Evolutionary conservation across 192 early-diverging fungal genomes (phyloP), one percentile per base, ranked within the genome.

Genomic region (Coemansia sp.): DNA sequence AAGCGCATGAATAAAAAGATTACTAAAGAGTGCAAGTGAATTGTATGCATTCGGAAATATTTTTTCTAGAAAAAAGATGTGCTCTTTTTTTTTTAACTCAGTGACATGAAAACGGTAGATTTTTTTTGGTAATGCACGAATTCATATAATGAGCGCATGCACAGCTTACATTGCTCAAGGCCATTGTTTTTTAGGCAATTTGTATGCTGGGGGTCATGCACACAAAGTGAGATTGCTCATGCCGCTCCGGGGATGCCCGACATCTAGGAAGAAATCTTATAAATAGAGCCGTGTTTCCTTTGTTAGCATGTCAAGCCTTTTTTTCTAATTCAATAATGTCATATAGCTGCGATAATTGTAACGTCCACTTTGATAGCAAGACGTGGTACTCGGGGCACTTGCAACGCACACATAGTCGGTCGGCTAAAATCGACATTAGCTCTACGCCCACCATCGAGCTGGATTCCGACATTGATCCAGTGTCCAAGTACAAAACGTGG

Each of bases 371-470:
- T 31, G 69, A 71, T 34, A 63, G 62, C 48, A 64, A 60, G 28
- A 23, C 14, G 3, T 71, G 69, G 69, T 71, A 71, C 37, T 44
- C 51, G 1, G 58, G 57, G 31, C 69, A 71, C 37, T 11, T 60
- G 34, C 52, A 48, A 12, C 21, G 47, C 5, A 41, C 51, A 1
- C 69, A 71, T 21, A 40, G 42, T 0, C 15, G 11, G n/a, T n/a
- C 52, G 12, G 46, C 32, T 3, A 57, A 56, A 32, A 43, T 45
- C 17, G 51, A 34, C 9, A 46, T 50, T 26, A 51, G 34, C 23
- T 58, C 60, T 0, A 49, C 36, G 0, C 42, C 51, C 14, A 55
- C 61, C 0, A 34, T 34, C 10, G 28, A 47, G 16, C 36, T 37
- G 8, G 45, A 58, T 26, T 28, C 28, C 1, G 6, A n/a, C 14